A percentile compares a stretch with the other conserved stretches of the same genome.
Conservation (phyloP, 2,329 filamentous ascomycete species). For the Aureobasidium subglaciale region DNA sequence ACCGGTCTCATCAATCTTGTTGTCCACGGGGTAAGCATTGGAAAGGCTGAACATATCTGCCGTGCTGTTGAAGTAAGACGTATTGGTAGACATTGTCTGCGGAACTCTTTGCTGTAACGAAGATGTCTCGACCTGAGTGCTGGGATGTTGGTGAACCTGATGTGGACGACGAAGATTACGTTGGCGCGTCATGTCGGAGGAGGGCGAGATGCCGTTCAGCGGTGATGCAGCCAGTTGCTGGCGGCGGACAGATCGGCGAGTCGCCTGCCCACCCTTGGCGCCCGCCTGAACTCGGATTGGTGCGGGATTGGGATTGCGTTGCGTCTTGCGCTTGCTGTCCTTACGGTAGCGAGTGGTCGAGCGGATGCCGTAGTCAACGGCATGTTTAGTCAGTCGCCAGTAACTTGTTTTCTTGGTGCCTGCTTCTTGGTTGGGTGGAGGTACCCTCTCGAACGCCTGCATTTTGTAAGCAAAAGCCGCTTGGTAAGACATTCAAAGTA, state of each 20-base stretch:
- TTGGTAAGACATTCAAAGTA: slow-evolving; percentile 30
- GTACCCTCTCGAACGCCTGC: slow-evolving; percentile 49
- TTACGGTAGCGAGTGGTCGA: slow-evolving; percentile 65
- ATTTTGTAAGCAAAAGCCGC: slow-evolving; percentile 16
- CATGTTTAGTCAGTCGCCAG: slow-evolving; percentile 70
- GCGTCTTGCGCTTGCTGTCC: slow-evolving; percentile 25
- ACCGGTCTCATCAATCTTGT: not conserved
- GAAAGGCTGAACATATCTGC: slow-evolving; percentile 1
- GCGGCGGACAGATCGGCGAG: slow-evolving; percentile 13
- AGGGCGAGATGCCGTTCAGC: not conserved
- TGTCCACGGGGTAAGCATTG: not conserved
- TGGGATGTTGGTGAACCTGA: not conserved
- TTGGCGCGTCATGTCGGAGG: not conserved
- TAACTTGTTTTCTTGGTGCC: slow-evolving; percentile 56
- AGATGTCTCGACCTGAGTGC: not conserved
- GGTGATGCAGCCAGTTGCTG: slow-evolving; percentile 8
- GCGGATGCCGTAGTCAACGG: slow-evolving; percentile 62
- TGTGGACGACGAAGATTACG: not conserved
- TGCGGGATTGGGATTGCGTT: slow-evolving; percentile 14
- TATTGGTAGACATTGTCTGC: not conserved
- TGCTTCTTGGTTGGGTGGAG: slow-evolving; percentile 40
- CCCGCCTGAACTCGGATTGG: slow-evolving; percentile 16
- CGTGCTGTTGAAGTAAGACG: not conserved
- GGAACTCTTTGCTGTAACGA: not conserved
- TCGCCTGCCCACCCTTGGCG: slow-evolving; percentile 17